These are phyloP conservation scores for Biscogniauxia sp. DNA, from an alignment of 2,329 filamentous ascomycete genomes.

Conservation along the genomic window DNA sequence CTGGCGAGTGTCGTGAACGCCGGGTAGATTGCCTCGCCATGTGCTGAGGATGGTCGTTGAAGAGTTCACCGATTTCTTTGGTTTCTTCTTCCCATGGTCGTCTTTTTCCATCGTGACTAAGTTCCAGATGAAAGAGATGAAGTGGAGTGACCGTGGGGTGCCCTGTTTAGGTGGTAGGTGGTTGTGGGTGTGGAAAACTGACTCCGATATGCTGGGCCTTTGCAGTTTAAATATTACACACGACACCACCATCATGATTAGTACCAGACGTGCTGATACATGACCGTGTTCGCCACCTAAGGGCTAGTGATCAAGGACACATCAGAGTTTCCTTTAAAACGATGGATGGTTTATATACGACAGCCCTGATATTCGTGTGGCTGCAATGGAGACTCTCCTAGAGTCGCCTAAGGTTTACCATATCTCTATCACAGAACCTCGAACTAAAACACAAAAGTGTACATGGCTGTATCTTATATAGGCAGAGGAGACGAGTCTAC, in stretches of 20 bases:
- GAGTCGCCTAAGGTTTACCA: no score
- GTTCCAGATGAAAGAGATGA: background rate
- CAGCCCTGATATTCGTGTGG: background rate
- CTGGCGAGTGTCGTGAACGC: constrained; percentile 9
- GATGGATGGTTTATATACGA: background rate
- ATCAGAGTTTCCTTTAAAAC: background rate
- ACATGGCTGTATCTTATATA: no score
- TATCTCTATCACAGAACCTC: no score
- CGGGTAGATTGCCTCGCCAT: constrained; percentile 16
- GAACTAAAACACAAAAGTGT: no score
- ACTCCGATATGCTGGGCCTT: background rate
- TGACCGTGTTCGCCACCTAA: background rate
- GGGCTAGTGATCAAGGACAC: background rate
- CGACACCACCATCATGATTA: background rate
- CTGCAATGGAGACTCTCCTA: background rate
- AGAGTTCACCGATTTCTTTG: background rate
- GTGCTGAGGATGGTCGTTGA: background rate
- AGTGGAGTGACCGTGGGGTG: background rate
- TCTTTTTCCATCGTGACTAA: background rate
- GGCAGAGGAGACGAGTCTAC: no score
- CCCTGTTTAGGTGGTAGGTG: background rate
- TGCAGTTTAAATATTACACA: background rate
- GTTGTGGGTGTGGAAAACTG: background rate
- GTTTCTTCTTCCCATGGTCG: background rate
- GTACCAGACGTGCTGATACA: background rate